phyloP scores from a whole-genome alignment of 768 basidiomycete genomes.

The Suillus brevipes region DNA sequence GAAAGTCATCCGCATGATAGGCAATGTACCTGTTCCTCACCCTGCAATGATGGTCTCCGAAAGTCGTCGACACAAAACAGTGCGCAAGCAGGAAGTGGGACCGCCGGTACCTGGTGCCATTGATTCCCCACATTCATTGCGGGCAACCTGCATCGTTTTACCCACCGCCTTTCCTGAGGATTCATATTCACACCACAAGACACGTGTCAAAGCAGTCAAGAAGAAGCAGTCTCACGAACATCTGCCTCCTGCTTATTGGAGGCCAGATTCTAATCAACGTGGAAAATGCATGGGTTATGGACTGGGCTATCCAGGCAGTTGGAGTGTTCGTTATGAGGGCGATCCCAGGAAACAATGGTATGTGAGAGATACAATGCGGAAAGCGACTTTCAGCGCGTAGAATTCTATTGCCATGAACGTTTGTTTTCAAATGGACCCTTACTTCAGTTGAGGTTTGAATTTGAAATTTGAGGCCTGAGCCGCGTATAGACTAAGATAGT shows the following conservation, averaged over 20 bases:
- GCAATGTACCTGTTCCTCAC: conserved; percentile 2
- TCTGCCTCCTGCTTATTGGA: conserved; percentile 30
- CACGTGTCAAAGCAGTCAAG: background rate
- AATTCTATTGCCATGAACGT: background rate
- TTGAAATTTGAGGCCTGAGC: background rate
- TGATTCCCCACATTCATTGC: conserved; percentile 27
- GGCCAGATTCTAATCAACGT: conserved; percentile 20
- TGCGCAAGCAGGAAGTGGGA: background rate
- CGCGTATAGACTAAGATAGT: background rate
- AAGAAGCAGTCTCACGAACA: conserved; percentile 17
- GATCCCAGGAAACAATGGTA: conserved; percentile 17
- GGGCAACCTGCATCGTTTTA: conserved; percentile 16
- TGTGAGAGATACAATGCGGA: conserved; percentile 29
- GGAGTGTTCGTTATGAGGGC: conserved; percentile 19
- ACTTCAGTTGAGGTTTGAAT: background rate
- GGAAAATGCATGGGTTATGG: conserved; percentile 33
- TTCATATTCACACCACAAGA: background rate
- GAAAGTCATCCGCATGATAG: conserved; percentile 13
- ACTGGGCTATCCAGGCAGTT: conserved; percentile 32
- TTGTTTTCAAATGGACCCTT: too few species aligned
- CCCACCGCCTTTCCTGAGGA: conserved; percentile 18
- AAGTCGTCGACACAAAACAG: conserved; percentile 11
- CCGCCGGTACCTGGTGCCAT: background rate
- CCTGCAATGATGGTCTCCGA: conserved; percentile 28
- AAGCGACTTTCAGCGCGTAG: conserved; percentile 14